These are phyloP conservation scores for Sparassis latifolia DNA, from an alignment of 1,284 basidiomycete genomes.

Conservation along the genomic window DNA sequence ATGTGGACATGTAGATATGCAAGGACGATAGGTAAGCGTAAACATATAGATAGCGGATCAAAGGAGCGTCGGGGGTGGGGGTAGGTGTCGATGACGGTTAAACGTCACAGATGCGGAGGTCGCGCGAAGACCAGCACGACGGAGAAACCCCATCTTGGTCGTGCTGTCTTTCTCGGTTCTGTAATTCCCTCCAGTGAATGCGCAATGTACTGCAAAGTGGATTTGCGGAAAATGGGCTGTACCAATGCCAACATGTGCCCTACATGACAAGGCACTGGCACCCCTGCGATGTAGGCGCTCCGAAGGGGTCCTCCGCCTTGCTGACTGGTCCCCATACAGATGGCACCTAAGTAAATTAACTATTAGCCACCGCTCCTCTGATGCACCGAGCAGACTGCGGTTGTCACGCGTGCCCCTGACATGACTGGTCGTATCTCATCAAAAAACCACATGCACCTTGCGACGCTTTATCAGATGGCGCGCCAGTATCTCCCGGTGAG, in stretches of 20 bases:
- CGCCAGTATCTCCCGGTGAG: too few species aligned
- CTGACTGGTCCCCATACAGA: conserved; percentile 88
- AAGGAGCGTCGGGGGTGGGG: background rate
- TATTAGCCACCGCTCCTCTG: background rate
- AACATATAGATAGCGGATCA: background rate
- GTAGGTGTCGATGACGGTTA: background rate
- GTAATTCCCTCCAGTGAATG: background rate
- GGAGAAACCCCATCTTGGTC: background rate
- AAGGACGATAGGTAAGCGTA: background rate
- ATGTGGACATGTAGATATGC: background rate
- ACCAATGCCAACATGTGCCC: background rate
- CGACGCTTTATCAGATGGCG: too few species aligned
- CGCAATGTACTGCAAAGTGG: background rate
- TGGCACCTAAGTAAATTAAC: conserved; percentile 53
- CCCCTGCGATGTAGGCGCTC: conserved; percentile 50
- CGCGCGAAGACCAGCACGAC: background rate
- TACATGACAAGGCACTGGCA: conserved; percentile 25
- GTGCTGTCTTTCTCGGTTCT: background rate
- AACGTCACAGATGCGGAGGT: background rate
- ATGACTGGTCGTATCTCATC: too few species aligned
- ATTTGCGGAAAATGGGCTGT: background rate
- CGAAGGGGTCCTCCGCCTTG: conserved; percentile 83
- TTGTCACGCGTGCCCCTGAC: too few species aligned
- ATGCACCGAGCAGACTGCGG: too few species aligned
- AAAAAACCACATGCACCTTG: too few species aligned